Percentiles rank a stretch among this genome's conserved stretches.
Evolutionary conservation across 352 stramenopile species (phyloP).

Genomic region (Pythium coloratum): DNA sequence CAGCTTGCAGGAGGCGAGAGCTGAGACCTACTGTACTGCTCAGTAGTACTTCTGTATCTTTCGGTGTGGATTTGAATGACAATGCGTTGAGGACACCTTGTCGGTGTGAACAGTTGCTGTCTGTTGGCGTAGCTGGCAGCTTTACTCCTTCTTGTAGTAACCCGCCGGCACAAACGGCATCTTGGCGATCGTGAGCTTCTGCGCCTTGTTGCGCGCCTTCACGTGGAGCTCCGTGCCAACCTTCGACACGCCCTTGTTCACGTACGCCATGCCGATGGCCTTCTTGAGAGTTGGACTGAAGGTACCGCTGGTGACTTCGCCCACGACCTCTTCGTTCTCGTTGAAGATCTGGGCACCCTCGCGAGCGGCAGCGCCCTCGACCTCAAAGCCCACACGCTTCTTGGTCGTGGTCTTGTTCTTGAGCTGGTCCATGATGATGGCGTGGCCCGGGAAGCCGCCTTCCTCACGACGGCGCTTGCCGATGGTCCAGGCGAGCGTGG

Average conservation of each 20-base stretch:
- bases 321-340: constrained; percentile 74
- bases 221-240: constrained; percentile 92
- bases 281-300: constrained; percentile 96
- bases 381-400: constrained; percentile 96
- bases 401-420: constrained; percentile 93
- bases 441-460: constrained; percentile 94
- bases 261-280: constrained; percentile 98
- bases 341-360: constrained; percentile 94
- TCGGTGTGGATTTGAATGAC: constrained; percentile 3
- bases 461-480: constrained; percentile 82
- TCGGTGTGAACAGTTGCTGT: background rate
- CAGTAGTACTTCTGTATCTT: constrained; percentile 1
- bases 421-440: constrained; percentile 93
- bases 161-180: constrained; percentile 98
- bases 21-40: constrained; percentile 9
- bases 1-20: background rate
- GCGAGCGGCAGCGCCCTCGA: constrained; percentile 94
- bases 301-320: constrained; percentile 95
- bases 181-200: constrained; percentile 93
- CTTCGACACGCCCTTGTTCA: constrained; percentile 91
- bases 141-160: constrained; percentile 94
- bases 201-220: constrained; percentile 96
- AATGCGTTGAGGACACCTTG: constrained; percentile 3
- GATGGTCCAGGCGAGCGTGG: constrained; percentile 93
- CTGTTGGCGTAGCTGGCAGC: background rate